Base-by-base conservation (phyloP, 805 yeast species). In the Ogataea corticis region DNA sequence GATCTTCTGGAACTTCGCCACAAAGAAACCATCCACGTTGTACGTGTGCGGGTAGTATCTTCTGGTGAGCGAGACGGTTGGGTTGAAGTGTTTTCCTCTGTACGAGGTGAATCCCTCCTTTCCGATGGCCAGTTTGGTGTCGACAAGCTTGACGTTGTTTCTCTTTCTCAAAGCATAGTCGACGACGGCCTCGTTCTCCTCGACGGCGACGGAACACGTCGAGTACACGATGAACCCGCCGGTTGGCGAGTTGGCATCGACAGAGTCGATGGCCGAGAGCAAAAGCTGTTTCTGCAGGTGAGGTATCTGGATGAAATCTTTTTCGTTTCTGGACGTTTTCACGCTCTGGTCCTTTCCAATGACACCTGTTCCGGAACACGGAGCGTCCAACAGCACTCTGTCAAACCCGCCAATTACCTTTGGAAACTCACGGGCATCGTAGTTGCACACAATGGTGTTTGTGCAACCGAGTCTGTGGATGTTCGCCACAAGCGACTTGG, bases 311-410 rank as follows among this genome's bases (percentile, higher is more conserved):
- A 92, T 84, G 69, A 92, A 94, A 69, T 94, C 99, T 68, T 90
- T 90, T 64, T 90, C 97, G 16, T 96, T 90, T 75, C 98, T 85
- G 52, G 86, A 84, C 12, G 87, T 84, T 69, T 94, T 94, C 51
- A 94, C 98, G 43, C 88, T 83, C 63, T 89, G 96, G 71, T 94
- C 99, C 72, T 94, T 94, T 49, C 96, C 94, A 63, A 94, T 94
- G 57, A 94, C 99, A 71, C 99, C 99, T 2, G 99, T 92, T 73
- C 99, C 99, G 6, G 99, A 90, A 71, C 99, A 94, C 55, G 99
- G 99, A 28, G 99, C 99, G 76, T 94, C 99, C 57, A 94, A 75
- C 53, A 94, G 72, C 32, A 94, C 83, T 69, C 99, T 82, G 67
- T 94, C 98, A 59, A 94, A 94, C 0, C 99, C 99, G 56, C 99